Conservation (phyloP, 2,329 filamentous ascomycete species). For the Graphiopsis chlorocephala region DNA sequence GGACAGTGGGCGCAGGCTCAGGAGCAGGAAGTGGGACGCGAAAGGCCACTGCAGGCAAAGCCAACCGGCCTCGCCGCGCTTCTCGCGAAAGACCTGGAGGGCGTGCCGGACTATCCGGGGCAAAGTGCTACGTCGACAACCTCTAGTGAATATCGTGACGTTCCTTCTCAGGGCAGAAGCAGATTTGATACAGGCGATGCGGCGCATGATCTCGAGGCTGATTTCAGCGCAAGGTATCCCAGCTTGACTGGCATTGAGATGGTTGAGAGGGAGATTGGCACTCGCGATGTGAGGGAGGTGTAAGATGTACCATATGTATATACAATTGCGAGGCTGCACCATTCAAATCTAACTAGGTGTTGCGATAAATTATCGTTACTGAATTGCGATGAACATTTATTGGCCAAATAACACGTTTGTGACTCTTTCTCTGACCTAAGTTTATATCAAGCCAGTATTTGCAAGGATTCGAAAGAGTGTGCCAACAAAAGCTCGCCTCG, state of each 20-base stretch:
- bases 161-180: not conserved
- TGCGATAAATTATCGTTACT: not conserved
- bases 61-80: conserved; percentile 34
- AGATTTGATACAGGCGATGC: not conserved
- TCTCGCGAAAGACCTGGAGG: conserved; percentile 37
- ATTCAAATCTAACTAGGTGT: not conserved
- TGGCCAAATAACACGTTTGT: not conserved
- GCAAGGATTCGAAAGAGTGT: not conserved
- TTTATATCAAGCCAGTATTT: too few species aligned
- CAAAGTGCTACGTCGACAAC: not conserved
- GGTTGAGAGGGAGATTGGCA: conserved; percentile 57
- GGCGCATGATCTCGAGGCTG: conserved; percentile 42
- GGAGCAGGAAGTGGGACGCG: not conserved
- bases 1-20: conserved; percentile 21
- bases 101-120: conserved; percentile 35
- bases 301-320: conserved; percentile 5
- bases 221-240: conserved; percentile 84
- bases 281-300: conserved; percentile 11
- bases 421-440: too few species aligned
- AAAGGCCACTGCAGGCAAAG: conserved; percentile 14
- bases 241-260: conserved; percentile 82
- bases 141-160: not conserved
- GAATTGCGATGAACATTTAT: not conserved
- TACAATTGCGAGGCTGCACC: not conserved
- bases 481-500: not conserved